Evolutionary conservation across 768 basidiomycete genomes (phyloP), one percentile per base, ranked within the genome.

Genomic region (Multifurca ochricompacta): DNA sequence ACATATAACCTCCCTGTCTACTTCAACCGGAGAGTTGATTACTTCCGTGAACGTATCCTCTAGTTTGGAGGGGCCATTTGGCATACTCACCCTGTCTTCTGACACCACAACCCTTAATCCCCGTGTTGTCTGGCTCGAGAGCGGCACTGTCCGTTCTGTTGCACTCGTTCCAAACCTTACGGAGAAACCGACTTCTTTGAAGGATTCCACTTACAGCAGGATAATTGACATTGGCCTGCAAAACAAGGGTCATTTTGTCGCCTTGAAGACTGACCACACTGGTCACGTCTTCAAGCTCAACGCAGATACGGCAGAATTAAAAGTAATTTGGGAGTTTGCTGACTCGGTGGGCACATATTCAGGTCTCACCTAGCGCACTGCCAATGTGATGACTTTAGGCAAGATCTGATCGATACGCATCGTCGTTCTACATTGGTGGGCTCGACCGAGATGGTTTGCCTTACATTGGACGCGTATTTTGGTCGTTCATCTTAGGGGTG

Each of bases 201-300:
- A 78, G 45, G 69, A 72, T 3, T 54, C 69, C 2, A 65, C 65
- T 16, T 88, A 82, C 65, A 70, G 69, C 10, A 68, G 69, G 28
- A 69, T 94, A 19, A 51, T 79, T 13, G 85, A 91, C 60, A 69
- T 88, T 6, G 82, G 82, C 10, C 69, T 89, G 32, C 65, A 69
- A n/a, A 60, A 65, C 0, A 64, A 73, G 27, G 90, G 87, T 0
- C 68, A 79, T 19, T 74, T 90, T 32, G 71, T 94, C 19, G 86
- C 78, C 3, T 62, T 81, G 43, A 71, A 73, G 45, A 65, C 71
- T 1, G 78, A 82, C 58, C 85, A 83, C 0, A 71, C 74, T 5
- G 79, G 77, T 6, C 72, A 76, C 34, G 73, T 91, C 0, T 61
- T 91, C 39, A 71, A 71, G 56, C 69, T 83, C 6, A 70, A 71